Evolutionary conservation across 257 asterid species (phyloP).

Genomic region (Solanum lycopersicoides): DNA sequence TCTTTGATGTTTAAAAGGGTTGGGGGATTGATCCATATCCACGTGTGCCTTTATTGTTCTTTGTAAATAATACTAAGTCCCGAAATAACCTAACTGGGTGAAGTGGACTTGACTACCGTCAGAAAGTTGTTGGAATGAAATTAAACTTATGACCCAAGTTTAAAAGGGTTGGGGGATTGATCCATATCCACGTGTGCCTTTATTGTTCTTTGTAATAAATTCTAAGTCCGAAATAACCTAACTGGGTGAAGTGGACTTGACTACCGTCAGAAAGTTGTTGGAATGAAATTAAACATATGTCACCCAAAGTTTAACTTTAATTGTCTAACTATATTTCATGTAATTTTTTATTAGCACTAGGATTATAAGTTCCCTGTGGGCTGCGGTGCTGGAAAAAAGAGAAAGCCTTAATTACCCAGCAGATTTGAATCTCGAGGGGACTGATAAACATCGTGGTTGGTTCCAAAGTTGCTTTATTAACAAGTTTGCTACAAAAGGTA

Average conservation of each 20-base stretch:
- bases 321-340: neutral
- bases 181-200: neutral
- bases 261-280: neutral
- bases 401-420: constrained; percentile 75
- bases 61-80: neutral
- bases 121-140: neutral
- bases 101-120: neutral
- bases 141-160: neutral
- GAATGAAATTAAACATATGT: neutral
- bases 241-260: neutral
- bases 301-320: neutral
- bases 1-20: neutral
- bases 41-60: neutral
- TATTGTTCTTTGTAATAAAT: neutral
- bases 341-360: neutral
- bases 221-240: neutral
- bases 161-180: neutral
- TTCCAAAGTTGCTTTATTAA: constrained; percentile 87
- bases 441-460: constrained; percentile 99
- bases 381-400: constrained; percentile 90
- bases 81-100: neutral
- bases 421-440: constrained; percentile 93
- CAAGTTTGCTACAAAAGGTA: constrained; percentile 97
- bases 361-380: constrained; percentile 74
- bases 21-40: neutral